Percentiles rank a stretch among this genome's conserved stretches.
These are phyloP conservation scores for Eimeria maxima DNA, from an alignment of 169 alveolate genomes.

Conservation along the genomic window DNA sequence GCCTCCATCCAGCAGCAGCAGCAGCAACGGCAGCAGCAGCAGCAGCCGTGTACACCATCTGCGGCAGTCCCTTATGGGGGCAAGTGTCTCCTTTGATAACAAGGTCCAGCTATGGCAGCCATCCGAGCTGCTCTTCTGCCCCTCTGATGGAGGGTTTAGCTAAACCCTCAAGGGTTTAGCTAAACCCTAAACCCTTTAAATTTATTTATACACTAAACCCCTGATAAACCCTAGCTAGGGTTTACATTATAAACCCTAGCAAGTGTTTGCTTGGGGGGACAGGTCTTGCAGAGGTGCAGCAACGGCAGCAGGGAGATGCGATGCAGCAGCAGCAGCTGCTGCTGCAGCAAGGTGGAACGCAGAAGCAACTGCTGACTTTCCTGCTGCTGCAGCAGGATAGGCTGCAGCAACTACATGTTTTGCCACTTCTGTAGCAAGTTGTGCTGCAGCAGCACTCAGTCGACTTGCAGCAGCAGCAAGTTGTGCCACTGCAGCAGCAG, in stretches of 20 bases:
- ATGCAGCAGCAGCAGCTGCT: neutral
- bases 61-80: conserved; percentile 53
- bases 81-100: conserved; percentile 81
- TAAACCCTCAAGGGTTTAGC: too few species aligned
- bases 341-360: too few species aligned
- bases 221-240: too few species aligned
- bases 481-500: neutral
- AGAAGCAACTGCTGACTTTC: too few species aligned
- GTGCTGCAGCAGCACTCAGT: neutral
- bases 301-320: neutral
- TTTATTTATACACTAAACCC: neutral
- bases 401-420: neutral
- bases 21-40: conserved; percentile 43
- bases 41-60: conserved; percentile 34
- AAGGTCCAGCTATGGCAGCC: conserved; percentile 81
- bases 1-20: conserved; percentile 53
- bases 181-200: neutral
- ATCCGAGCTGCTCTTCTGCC: conserved; percentile 40
- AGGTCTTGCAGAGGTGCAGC: neutral
- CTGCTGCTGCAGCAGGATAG: neutral
- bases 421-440: neutral
- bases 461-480: neutral
- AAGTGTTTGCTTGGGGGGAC: neutral
- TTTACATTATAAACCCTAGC: neutral
- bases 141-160: neutral